These are phyloP conservation scores for Chaetoceros muelleri DNA, from an alignment of 108 stramenopile species.

Conservation along the genomic window DNA sequence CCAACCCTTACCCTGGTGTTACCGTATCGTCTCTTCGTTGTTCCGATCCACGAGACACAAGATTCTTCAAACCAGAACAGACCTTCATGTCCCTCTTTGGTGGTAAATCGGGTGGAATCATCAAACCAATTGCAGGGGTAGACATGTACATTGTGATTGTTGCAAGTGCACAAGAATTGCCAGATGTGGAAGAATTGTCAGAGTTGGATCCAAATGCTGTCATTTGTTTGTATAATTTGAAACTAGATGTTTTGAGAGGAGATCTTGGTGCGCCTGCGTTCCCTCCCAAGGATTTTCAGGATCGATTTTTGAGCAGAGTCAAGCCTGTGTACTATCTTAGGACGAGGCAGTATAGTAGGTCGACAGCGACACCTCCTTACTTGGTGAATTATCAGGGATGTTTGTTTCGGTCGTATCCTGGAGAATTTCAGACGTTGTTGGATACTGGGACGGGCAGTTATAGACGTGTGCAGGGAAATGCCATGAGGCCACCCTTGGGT, in stretches of 20 bases:
- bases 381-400: slow-evolving; percentile 92
- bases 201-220: slow-evolving; percentile 29
- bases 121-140: slow-evolving; percentile 47
- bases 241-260: slow-evolving; percentile 84
- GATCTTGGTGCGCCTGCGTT: slow-evolving; percentile 64
- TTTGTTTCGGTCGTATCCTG: slow-evolving; percentile 89
- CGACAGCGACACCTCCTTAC: slow-evolving; percentile 76
- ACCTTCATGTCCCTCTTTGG: slow-evolving; percentile 75
- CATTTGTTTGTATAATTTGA: slow-evolving; percentile 88
- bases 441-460: slow-evolving; percentile 84
- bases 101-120: slow-evolving; percentile 39
- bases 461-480: slow-evolving; percentile 50
- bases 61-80: slow-evolving; percentile 79
- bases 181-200: slow-evolving; percentile 83
- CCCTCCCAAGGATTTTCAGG: slow-evolving; percentile 79
- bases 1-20: slow-evolving; percentile 50
- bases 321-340: slow-evolving; percentile 89
- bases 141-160: slow-evolving; percentile 80
- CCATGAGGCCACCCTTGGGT: slow-evolving; percentile 69
- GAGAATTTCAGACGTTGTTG: slow-evolving; percentile 82
- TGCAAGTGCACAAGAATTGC: slow-evolving; percentile 87
- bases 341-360: slow-evolving; percentile 85
- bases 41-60: slow-evolving; percentile 49
- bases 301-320: slow-evolving; percentile 74
- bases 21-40: slow-evolving; percentile 37